Percentiles rank a stretch among this genome's conserved stretches.
Conservation (phyloP, 2,329 filamentous ascomycete genomes). For the Metarhizium sp. region DNA sequence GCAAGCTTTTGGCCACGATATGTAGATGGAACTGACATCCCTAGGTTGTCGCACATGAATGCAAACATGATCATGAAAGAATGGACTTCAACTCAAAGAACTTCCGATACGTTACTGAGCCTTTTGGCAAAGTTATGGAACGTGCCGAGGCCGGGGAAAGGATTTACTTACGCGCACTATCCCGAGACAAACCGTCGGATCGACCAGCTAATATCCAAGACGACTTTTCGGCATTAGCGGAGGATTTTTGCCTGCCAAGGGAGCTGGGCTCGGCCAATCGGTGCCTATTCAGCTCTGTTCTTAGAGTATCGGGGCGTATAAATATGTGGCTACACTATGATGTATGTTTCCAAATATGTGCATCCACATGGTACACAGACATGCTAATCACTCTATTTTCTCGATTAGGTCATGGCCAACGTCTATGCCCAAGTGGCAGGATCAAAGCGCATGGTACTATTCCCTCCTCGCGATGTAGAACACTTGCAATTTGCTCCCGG, state of each 20-base stretch:
- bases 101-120: conserved; percentile 63
- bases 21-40: conserved; percentile 28
- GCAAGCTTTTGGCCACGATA: background rate
- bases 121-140: conserved; percentile 58
- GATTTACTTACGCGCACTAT: conserved; percentile 73
- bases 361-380: conserved; percentile 81
- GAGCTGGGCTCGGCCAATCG: conserved; percentile 48
- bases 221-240: conserved; percentile 62
- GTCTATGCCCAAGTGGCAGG: conserved; percentile 73
- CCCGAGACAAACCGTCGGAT: conserved; percentile 56
- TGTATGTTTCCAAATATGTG: conserved; percentile 62
- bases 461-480: conserved; percentile 66
- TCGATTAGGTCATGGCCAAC: conserved; percentile 67
- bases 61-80: conserved; percentile 38
- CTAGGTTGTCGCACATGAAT: conserved; percentile 68
- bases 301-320: conserved; percentile 70
- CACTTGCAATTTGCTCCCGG: conserved; percentile 64
- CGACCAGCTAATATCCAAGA: conserved; percentile 57
- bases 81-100: conserved; percentile 84
- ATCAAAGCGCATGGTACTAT: conserved; percentile 64
- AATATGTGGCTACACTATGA: conserved; percentile 91
- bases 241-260: conserved; percentile 61
- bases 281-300: conserved; percentile 66
- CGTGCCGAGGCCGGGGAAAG: conserved; percentile 48
- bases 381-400: conserved; percentile 10